Evolutionary conservation across 2,329 filamentous ascomycete genomes (phyloP).

Genomic region (Hymenoscyphus salicellus): DNA sequence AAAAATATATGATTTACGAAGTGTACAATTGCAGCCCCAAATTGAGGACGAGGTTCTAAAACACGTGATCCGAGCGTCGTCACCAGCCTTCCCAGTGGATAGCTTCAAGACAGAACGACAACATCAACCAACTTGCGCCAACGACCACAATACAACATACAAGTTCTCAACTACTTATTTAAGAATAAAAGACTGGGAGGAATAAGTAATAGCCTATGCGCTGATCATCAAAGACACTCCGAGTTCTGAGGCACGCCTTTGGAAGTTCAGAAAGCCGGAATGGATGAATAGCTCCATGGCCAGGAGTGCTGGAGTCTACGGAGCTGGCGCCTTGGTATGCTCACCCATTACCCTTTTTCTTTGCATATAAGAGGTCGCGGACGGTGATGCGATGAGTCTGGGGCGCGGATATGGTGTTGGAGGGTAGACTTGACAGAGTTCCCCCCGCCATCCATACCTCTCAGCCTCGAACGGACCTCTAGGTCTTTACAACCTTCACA

Average conservation of each 20-base stretch:
- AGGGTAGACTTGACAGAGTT: not conserved
- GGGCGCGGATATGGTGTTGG: not conserved
- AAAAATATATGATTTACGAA: not conserved
- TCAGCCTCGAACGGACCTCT: not conserved
- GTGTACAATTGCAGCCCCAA: not conserved
- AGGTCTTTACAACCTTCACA: not conserved
- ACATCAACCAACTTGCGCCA: slow-evolving; percentile 5
- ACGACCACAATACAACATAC: not conserved
- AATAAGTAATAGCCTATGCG: not conserved
- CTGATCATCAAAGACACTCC: slow-evolving; percentile 3
- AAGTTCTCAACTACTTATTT: not conserved
- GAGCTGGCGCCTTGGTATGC: slow-evolving; percentile 60
- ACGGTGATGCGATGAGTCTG: not conserved
- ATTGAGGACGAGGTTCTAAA: not conserved
- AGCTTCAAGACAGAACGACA: not conserved
- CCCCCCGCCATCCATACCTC: not conserved
- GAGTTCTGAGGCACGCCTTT: slow-evolving; percentile 65
- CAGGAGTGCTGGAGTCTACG: slow-evolving; percentile 62
- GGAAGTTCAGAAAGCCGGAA: slow-evolving; percentile 64
- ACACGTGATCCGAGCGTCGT: not conserved
- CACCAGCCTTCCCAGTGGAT: not conserved
- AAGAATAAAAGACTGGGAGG: not conserved
- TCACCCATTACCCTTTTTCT: not conserved
- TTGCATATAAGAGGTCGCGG: not conserved
- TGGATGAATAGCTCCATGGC: slow-evolving; percentile 65